Evolutionary conservation across 2,329 filamentous ascomycete species (phyloP).

Genomic region (Diaporthe sp.): DNA sequence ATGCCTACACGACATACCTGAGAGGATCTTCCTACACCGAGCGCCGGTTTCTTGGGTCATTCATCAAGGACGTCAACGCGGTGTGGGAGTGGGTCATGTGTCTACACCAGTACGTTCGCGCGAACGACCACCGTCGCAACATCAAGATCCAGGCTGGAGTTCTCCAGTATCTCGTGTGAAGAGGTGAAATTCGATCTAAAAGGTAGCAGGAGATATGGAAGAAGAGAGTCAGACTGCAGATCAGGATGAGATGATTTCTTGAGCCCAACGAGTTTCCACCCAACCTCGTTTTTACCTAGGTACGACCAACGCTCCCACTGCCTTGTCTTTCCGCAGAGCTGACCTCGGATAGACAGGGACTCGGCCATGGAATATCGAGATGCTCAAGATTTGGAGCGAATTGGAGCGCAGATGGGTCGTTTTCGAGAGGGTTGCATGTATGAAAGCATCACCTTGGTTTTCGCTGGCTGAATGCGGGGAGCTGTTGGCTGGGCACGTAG

Average conservation of each 20-base stretch:
- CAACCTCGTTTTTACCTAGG: too few species aligned
- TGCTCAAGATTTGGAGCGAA: fast-evolving
- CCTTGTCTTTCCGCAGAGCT: background rate
- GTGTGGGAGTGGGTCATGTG: too few species aligned
- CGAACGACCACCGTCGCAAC: background rate
- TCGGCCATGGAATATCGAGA: too few species aligned
- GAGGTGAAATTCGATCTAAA: background rate
- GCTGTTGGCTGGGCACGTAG: background rate
- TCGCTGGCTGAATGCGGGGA: background rate
- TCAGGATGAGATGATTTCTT: background rate
- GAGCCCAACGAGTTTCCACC: background rate
- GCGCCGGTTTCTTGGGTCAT: background rate
- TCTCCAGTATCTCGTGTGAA: background rate
- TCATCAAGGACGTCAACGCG: conserved; percentile 5
- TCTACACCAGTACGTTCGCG: too few species aligned
- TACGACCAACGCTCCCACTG: background rate
- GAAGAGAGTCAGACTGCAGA: background rate
- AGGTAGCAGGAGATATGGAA: background rate
- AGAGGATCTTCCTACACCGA: background rate
- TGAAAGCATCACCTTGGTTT: background rate
- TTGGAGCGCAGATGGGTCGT: background rate
- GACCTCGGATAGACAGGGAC: background rate
- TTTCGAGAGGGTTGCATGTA: background rate
- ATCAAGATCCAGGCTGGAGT: conserved; percentile 10
- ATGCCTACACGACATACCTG: background rate